A percentile compares a stretch with the other conserved stretches of the same genome.
These are phyloP conservation scores for Hygrocybe coccinea DNA, from an alignment of 768 basidiomycete genomes.

Conservation along the genomic window DNA sequence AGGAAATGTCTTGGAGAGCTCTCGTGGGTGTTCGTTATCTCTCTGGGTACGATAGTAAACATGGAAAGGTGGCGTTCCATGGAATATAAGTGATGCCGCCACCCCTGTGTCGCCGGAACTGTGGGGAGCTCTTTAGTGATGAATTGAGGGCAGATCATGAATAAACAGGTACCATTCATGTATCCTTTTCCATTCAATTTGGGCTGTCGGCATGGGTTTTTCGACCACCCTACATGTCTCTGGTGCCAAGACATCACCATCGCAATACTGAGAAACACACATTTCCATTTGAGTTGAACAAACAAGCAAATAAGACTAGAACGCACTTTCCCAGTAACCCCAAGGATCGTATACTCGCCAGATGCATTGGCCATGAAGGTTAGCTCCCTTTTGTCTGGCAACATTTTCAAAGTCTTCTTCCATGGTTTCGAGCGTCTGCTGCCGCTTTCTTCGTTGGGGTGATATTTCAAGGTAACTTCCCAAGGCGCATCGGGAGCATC, in stretches of 20 bases:
- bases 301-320: conserved; percentile 4
- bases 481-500: conserved; percentile 66
- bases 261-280: conserved; percentile 52
- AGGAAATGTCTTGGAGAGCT: conserved; percentile 55
- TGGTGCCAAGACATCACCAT: conserved; percentile 79
- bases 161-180: conserved; percentile 69
- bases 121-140: conserved; percentile 6
- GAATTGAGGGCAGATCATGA: background rate
- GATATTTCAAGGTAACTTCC: conserved; percentile 60
- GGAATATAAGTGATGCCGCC: conserved; percentile 77
- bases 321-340: conserved; percentile 64
- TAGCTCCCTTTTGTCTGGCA: conserved; percentile 40
- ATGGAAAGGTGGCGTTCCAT: conserved; percentile 85
- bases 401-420: conserved; percentile 57
- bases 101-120: conserved; percentile 92
- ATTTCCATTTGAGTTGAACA: conserved; percentile 5
- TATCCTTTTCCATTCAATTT: conserved; percentile 84
- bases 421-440: conserved; percentile 50
- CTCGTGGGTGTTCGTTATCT: conserved; percentile 58
- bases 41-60: conserved; percentile 74
- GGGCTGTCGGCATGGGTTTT: conserved; percentile 70
- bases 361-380: conserved; percentile 52
- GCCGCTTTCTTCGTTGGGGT: conserved; percentile 40
- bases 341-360: conserved; percentile 71
- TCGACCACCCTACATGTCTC: conserved; percentile 75